These are phyloP conservation scores for Larix sibirica DNA, from an alignment of 83 land plant genomes.

Conservation along the genomic window DNA sequence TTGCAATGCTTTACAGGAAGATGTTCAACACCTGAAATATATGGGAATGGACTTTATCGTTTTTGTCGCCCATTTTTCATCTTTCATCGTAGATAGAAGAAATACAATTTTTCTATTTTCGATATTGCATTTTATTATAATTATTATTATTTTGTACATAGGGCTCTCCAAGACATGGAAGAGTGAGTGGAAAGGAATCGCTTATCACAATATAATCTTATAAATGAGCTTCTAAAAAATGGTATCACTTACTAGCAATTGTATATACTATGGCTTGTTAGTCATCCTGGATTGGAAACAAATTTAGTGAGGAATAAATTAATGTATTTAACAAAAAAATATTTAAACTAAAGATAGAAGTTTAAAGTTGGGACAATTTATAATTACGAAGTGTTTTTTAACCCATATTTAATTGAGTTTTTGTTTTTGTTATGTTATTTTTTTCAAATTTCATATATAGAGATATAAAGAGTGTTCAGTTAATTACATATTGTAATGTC, in stretches of 20 bases:
- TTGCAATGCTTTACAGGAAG: constrained; percentile 32
- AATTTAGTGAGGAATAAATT: not conserved
- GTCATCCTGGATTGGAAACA: not conserved
- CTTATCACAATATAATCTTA: constrained; percentile 62
- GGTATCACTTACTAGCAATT: not conserved
- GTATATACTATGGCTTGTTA: too few species aligned
- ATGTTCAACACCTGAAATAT: constrained; percentile 41
- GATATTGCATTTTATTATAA: too few species aligned
- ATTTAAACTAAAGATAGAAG: too few species aligned
- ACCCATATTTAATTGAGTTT: too few species aligned
- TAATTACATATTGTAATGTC: too few species aligned
- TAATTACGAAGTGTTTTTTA: too few species aligned
- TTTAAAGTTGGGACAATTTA: too few species aligned
- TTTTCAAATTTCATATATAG: too few species aligned
- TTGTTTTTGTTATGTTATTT: too few species aligned
- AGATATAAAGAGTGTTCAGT: too few species aligned
- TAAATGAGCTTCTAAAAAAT: constrained; percentile 25
- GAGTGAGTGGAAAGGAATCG: constrained; percentile 47
- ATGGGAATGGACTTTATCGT: constrained; percentile 56
- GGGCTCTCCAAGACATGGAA: constrained; percentile 31
- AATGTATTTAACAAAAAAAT: too few species aligned
- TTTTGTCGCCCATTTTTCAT: constrained; percentile 43
- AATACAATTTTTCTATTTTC: not conserved
- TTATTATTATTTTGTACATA: not conserved
- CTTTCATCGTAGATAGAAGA: constrained; percentile 17